phyloP scores from a whole-genome alignment of 2,329 filamentous ascomycete species.

The Stemphylium beticola region DNA sequence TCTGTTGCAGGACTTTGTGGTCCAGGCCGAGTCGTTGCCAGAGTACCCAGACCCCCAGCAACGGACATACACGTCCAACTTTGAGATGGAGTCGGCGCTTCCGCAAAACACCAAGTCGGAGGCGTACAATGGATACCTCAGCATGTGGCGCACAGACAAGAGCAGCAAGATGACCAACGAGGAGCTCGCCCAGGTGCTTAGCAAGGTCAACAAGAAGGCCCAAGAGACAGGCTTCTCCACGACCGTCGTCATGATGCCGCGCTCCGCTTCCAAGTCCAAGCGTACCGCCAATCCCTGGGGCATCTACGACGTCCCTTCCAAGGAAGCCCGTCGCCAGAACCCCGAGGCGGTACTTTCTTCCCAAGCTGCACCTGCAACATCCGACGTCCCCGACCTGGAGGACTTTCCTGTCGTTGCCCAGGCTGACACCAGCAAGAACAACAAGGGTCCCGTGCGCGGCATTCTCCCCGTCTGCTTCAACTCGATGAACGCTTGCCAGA shows the following conservation, averaged over 20 bases:
- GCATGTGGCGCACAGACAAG: conserved; percentile 33
- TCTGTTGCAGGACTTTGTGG: conserved; percentile 45
- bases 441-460: conserved; percentile 51
- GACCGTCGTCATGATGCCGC: conserved; percentile 49
- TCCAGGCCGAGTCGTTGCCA: conserved; percentile 44
- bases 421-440: conserved; percentile 19
- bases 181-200: conserved; percentile 20
- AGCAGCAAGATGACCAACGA: conserved; percentile 22
- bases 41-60: conserved; percentile 33
- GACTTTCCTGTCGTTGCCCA: conserved; percentile 36
- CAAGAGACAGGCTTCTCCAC: conserved; percentile 30
- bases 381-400: conserved; percentile 35
- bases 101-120: conserved; percentile 25
- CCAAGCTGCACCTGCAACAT: conserved; percentile 34
- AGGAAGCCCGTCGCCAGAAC: conserved; percentile 36
- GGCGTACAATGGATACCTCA: conserved; percentile 41
- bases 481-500: conserved; percentile 70
- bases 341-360: conserved; percentile 41
- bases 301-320: conserved; percentile 38
- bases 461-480: conserved; percentile 77
- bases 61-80: conserved; percentile 31
- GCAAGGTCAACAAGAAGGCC: conserved; percentile 16
- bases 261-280: conserved; percentile 38
- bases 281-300: conserved; percentile 45
- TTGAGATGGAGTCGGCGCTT: conserved; percentile 31